Evolutionary conservation across 164 flowering plant genomes (phyloP).

Genomic region (Kalanchoe fedtschenkoi): DNA sequence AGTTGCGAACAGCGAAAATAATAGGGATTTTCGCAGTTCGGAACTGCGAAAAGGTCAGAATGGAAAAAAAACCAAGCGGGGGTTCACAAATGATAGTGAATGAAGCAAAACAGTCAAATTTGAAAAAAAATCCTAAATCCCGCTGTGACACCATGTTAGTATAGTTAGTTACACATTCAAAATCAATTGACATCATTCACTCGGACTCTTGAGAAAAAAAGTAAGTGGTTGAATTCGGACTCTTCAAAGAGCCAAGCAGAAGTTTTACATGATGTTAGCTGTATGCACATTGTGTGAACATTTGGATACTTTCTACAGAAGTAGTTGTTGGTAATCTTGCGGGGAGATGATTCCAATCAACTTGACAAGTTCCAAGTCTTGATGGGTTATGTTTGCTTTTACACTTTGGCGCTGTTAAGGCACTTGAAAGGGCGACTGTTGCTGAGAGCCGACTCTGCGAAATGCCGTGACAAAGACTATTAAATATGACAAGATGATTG

Average conservation of each 20-base stretch:
- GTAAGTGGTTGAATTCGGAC: background rate
- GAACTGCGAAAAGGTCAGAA: too few species aligned
- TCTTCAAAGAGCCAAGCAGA: background rate
- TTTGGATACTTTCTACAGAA: background rate
- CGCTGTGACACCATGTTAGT: too few species aligned
- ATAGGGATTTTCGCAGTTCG: too few species aligned
- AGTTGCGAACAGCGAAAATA: too few species aligned
- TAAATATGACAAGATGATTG: background rate
- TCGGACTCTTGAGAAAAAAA: background rate
- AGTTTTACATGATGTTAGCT: background rate
- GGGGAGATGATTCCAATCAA: background rate
- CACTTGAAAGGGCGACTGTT: background rate
- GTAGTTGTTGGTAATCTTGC: background rate
- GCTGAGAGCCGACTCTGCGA: background rate
- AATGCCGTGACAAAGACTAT: background rate
- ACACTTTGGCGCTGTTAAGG: background rate
- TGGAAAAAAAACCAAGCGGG: too few species aligned
- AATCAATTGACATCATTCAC: background rate
- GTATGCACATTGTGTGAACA: background rate
- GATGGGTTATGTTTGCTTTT: background rate
- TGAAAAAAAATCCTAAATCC: too few species aligned
- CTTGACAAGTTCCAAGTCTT: background rate
- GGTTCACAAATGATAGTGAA: too few species aligned
- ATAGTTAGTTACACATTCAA: background rate
- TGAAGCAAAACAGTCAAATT: too few species aligned